phyloP scores from a whole-genome alignment of 2,329 filamentous ascomycete species.

The Diplodia intermedia region DNA sequence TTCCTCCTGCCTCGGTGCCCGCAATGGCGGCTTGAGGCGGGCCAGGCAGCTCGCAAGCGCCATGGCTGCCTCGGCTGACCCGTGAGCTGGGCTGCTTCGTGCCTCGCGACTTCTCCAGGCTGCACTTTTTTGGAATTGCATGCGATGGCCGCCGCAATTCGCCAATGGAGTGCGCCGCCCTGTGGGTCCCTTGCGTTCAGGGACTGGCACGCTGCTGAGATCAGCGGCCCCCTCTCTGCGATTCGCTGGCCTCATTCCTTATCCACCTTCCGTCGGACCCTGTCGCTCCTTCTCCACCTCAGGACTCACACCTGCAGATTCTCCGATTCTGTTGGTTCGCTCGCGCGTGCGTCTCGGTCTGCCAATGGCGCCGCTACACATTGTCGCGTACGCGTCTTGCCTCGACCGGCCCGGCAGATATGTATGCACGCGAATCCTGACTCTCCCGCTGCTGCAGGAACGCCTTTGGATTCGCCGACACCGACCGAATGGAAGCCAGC shows the following conservation, averaged over 20 bases:
- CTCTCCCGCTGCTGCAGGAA: constrained; percentile 23
- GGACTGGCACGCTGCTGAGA: constrained; percentile 4
- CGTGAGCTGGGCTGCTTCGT: background rate
- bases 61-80: too few relatives aligned
- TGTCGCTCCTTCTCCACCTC: background rate
- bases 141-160: background rate
- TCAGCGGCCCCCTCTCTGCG: background rate
- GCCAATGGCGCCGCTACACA: constrained; percentile 19
- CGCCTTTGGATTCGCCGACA: constrained; percentile 24
- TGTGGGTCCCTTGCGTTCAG: constrained; percentile 20
- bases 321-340: background rate
- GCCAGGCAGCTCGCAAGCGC: too few relatives aligned
- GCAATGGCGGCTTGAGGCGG: too few relatives aligned
- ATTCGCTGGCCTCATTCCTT: constrained; percentile 1
- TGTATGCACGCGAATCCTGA: constrained; percentile 16
- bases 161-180: constrained; percentile 11
- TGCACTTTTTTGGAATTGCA: constrained; percentile 15
- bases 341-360: background rate
- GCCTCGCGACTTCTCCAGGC: background rate
- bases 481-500: background rate
- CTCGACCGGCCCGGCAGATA: background rate
- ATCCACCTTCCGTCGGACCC: background rate
- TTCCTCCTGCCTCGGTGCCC: too few relatives aligned
- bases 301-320: background rate
- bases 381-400: constrained; percentile 1